Percentiles rank a stretch among this genome's conserved stretches.
phyloP scores from a whole-genome alignment of 805 yeast genomes.

The Candida pseudoglaebosa region DNA sequence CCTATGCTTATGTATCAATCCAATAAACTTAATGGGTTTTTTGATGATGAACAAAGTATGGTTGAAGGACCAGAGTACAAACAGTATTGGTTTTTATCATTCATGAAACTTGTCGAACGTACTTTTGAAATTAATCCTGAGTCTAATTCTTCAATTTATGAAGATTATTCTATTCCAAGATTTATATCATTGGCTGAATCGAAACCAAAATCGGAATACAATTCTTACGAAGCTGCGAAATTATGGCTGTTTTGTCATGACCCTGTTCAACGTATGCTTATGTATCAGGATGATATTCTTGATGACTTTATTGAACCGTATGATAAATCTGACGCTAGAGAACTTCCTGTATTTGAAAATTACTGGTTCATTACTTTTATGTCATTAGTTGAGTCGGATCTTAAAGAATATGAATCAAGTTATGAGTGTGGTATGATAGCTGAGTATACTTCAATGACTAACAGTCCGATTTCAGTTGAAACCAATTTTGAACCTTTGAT shows the following conservation, averaged over 20 bases:
- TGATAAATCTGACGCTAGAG: neutral
- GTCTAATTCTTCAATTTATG: neutral
- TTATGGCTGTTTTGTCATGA: constrained; percentile 1
- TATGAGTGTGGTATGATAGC: neutral
- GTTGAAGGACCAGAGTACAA: neutral
- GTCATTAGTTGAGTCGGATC: neutral
- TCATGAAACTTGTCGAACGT: constrained; percentile 4
- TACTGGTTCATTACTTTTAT: neutral
- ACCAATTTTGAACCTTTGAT: neutral
- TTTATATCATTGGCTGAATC: neutral
- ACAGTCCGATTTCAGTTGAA: neutral
- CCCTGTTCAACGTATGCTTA: neutral
- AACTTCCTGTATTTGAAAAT: neutral
- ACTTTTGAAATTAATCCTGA: neutral
- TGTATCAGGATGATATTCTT: neutral
- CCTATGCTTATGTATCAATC: neutral
- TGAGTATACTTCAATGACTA: neutral
- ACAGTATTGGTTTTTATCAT: constrained; percentile 5
- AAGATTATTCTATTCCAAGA: neutral
- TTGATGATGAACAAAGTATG: neutral
- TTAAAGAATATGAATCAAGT: neutral
- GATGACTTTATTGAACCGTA: neutral
- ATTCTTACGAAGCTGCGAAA: neutral
- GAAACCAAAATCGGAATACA: neutral
- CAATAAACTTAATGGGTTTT: neutral